phyloP scores from a whole-genome alignment of 2,329 filamentous ascomycete species.

The Hymenoscyphus repandus region DNA sequence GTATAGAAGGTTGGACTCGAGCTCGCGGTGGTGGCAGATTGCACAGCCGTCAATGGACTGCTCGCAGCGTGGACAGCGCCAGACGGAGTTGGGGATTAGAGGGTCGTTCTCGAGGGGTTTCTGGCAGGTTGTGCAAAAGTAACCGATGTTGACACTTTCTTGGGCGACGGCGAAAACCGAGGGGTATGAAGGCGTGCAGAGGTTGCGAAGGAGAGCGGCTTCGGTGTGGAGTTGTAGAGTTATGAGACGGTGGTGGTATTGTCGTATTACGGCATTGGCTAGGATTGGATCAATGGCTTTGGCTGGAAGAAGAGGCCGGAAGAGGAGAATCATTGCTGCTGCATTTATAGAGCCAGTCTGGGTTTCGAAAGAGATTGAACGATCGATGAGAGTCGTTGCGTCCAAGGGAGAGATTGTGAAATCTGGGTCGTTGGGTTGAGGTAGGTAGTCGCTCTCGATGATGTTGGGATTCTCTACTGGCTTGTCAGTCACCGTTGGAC shows the following conservation, averaged over 20 bases:
- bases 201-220: constrained; percentile 55
- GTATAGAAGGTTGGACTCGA: constrained; percentile 7
- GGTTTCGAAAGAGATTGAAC: constrained; percentile 51
- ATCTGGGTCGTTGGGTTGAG: constrained; percentile 51
- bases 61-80: constrained; percentile 57
- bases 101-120: constrained; percentile 44
- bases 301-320: constrained; percentile 51
- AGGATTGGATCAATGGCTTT: constrained; percentile 50
- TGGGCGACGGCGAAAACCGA: constrained; percentile 50
- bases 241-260: constrained; percentile 56
- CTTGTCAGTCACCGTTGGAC: constrained; percentile 14
- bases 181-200: constrained; percentile 50
- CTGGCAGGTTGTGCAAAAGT: constrained; percentile 50
- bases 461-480: constrained; percentile 32
- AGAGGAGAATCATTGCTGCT: constrained; percentile 54
- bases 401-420: constrained; percentile 52
- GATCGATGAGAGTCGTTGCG: constrained; percentile 48
- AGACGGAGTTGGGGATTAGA: constrained; percentile 35
- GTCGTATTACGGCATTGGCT: constrained; percentile 50
- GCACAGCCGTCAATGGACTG: constrained; percentile 51
- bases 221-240: constrained; percentile 55
- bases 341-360: constrained; percentile 53
- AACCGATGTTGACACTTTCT: constrained; percentile 47
- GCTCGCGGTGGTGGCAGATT: constrained; percentile 46
- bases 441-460: constrained; percentile 54